Evolutionary conservation across 2,329 filamentous ascomycete species (phyloP).

Genomic region (Alternaria novae-zelandiae): DNA sequence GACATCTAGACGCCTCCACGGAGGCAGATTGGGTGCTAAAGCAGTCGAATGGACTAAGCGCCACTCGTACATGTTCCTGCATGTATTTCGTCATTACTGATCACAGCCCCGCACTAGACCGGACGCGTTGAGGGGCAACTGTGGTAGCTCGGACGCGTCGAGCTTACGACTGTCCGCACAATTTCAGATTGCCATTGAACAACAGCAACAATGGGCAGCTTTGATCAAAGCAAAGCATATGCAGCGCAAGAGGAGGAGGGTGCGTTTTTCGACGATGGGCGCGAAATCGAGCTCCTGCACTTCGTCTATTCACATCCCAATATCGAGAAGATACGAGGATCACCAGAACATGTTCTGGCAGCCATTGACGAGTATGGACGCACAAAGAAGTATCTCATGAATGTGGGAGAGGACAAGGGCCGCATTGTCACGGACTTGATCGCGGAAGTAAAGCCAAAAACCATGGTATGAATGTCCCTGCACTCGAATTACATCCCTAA

Average conservation of each 20-base stretch:
- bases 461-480: conserved; percentile 59
- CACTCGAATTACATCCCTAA: conserved; percentile 4
- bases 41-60: conserved; percentile 2
- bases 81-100: conserved; percentile 32
- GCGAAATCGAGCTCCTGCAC: conserved; percentile 75
- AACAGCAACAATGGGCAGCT: conserved; percentile 36
- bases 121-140: conserved; percentile 33
- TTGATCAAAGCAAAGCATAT: conserved; percentile 55
- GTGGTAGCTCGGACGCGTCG: conserved; percentile 24
- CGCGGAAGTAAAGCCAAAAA: conserved; percentile 66
- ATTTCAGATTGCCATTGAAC: conserved; percentile 18
- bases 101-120: conserved; percentile 30
- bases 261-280: conserved; percentile 68
- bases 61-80: conserved; percentile 19
- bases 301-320: conserved; percentile 69
- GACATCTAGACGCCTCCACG: conserved; percentile 23
- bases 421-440: conserved; percentile 74
- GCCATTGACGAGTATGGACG: conserved; percentile 74
- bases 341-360: conserved; percentile 67
- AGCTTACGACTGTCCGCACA: conserved; percentile 17
- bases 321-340: conserved; percentile 67
- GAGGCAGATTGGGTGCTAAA: conserved; percentile 4
- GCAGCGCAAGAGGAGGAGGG: conserved; percentile 53
- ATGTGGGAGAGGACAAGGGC: conserved; percentile 77
- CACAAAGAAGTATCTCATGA: conserved; percentile 77